Evolutionary conservation across 2,329 filamentous ascomycete species (phyloP), one percentile per base, ranked within the genome.

Genomic region (Ceratocystis variospora): DNA sequence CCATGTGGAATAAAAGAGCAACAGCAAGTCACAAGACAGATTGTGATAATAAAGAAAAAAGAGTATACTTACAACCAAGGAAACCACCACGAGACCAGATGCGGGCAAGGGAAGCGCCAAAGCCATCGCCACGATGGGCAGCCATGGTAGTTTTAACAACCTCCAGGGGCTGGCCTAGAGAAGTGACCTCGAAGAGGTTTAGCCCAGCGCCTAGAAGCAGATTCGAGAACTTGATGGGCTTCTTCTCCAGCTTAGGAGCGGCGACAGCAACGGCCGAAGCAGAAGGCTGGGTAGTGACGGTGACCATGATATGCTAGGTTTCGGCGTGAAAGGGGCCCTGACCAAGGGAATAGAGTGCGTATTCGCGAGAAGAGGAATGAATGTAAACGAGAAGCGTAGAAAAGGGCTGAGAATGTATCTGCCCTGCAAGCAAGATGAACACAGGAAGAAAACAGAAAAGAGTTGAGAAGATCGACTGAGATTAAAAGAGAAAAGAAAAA

Each of bases 121-220:
- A 94, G 78, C 85, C 87, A 77, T 97, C 93, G 73, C 85, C 83
- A 78, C 94, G 87, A 80, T 99, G 94, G 72, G 94, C 94, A 74
- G 94, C 94, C 90, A 99, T 97, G 78, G 94, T 97, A 74, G 94
- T 99, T 89, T 99, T 99, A 82, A 89, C 84, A 79, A 99, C 94
- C 83, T 99, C 94, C 77, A 99, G 84, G 71, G 94, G 94, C 84
- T 95, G 82, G 71, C 80, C 79, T 70, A 82, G 77, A 68, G 81
- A 82, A 70, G 81, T 84, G 75, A 88, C 81, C 86, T 96, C 92
- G 77, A 96, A 96, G 84, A 96, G 81, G 83, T 96, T 96, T 79
- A 96, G 84, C 72, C 91, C 90, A 75, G 90, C 89, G 75, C 92
- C 92, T 73, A 96, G 85, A 74, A 99, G 82, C 84, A 99, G 79